Evolutionary conservation across 2,329 filamentous ascomycete genomes (phyloP), one percentile per base, ranked within the genome.

Genomic region (Sarocladium strictum): DNA sequence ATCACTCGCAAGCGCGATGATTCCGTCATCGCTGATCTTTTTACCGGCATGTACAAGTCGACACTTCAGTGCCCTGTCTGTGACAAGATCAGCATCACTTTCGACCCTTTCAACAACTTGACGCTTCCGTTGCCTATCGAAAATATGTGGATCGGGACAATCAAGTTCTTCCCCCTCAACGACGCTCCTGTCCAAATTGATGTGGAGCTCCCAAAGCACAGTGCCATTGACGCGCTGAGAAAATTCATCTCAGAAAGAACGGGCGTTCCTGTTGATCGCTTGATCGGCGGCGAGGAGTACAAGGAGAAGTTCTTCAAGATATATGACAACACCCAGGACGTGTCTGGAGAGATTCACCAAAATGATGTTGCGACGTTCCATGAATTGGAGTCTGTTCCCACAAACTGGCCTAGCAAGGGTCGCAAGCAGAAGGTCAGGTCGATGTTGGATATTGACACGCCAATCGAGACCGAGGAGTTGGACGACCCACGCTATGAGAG

Each of bases 11-110:
- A 87, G 59, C 86, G 94, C 53, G 96, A 99, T 61, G 91, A 97
- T 65, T 97, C 94, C 0, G 87, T 97, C 38, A 89, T 97, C 60
- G 93, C 90, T 55, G 94, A 99, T 66, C 78, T 99, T 11, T 99
- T 99, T 69, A 95, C 90, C 21, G 94, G 94, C 59, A 90, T 97
- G 80, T 99, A 97, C 80, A 97, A 97, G 74, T 97, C 95, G 43
- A 97, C 93, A 0, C 81, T 99, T 59, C 87, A 94, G 59, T 99
- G 94, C 65, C 94, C 94, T 0, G 81, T 80, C 7, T 99, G 94
- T 68, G 81, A 87, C 62, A 99, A 97, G 73, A 88, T 97, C 70
- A 97, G 92, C 80, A 96, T 99, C 63, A 97, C 94, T 0, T 99
- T 99, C 65, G 94, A 99, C 67, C 94, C 94, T 0, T 99, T 96